Conservation (phyloP, 1,139 yeast species). For the Zygosaccharomyces sapae region DNA sequence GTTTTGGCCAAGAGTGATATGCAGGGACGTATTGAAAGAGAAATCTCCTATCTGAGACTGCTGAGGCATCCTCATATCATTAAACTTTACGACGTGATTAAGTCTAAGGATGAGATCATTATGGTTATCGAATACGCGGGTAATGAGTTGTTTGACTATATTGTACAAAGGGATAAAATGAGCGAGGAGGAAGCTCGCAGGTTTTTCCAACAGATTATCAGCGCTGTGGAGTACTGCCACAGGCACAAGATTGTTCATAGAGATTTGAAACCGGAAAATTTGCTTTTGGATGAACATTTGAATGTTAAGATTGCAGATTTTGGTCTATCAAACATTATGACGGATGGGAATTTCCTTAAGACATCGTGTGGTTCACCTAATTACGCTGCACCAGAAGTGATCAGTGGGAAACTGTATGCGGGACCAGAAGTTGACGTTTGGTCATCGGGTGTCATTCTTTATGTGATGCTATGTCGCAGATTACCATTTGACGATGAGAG, state of each 20-base stretch:
- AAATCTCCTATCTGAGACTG: constrained; percentile 81
- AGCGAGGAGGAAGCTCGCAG: constrained; percentile 90
- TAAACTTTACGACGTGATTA: constrained; percentile 92
- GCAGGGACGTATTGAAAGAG: constrained; percentile 97
- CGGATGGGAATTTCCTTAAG: constrained; percentile 93
- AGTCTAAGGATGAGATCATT: constrained; percentile 90
- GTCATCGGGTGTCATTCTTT: constrained; percentile 95
- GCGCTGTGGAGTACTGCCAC: constrained; percentile 97
- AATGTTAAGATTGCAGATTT: constrained; percentile 97
- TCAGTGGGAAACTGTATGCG: constrained; percentile 91
- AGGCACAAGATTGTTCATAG: constrained; percentile 96
- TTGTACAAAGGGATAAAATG: constrained; percentile 94
- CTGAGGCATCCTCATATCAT: constrained; percentile 96
- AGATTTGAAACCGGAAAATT: constrained; percentile 91
- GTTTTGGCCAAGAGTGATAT: constrained; percentile 93
- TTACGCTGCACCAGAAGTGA: constrained; percentile 98
- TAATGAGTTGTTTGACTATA: constrained; percentile 90
- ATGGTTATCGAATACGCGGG: constrained; percentile 99
- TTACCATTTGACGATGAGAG: constrained; percentile 97
- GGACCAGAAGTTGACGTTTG: constrained; percentile 99
- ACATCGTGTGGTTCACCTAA: constrained; percentile 97
- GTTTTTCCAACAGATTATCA: constrained; percentile 94
- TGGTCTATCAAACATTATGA: constrained; percentile 93
- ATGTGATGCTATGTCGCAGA: constrained; percentile 95
- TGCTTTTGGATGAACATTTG: constrained; percentile 81